Evolutionary conservation across 306 rosid species (phyloP).

Genomic region (Myrica gale): DNA sequence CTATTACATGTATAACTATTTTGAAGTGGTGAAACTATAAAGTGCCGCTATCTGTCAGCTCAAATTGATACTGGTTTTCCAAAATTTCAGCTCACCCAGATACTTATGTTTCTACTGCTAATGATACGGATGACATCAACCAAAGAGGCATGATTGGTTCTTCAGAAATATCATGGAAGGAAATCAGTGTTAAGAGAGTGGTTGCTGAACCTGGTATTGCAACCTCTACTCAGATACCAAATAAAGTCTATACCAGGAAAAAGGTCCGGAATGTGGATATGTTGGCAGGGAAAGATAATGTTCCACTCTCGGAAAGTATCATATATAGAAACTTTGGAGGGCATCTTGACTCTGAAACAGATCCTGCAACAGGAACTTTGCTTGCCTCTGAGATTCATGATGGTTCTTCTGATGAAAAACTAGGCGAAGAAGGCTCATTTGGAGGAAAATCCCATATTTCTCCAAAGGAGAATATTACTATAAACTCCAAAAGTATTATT

Average conservation of each 20-base stretch:
- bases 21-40: not conserved
- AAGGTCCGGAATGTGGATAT: slow-evolving; percentile 34
- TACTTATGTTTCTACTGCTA: slow-evolving; percentile 35
- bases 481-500: slow-evolving; percentile 12
- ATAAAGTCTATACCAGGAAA: slow-evolving; percentile 52
- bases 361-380: slow-evolving; percentile 31
- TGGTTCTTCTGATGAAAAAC: slow-evolving; percentile 35
- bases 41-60: slow-evolving; percentile 8
- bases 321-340: slow-evolving; percentile 33
- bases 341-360: slow-evolving; percentile 31
- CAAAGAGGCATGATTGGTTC: slow-evolving; percentile 27
- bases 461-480: slow-evolving; percentile 16
- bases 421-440: slow-evolving; percentile 27
- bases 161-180: slow-evolving; percentile 35
- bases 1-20: not conserved
- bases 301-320: slow-evolving; percentile 35
- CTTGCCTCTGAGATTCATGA: slow-evolving; percentile 34
- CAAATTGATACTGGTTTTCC: slow-evolving; percentile 12
- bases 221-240: slow-evolving; percentile 39
- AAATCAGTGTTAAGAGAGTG: slow-evolving; percentile 30
- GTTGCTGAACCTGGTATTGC: slow-evolving; percentile 32
- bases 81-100: slow-evolving; percentile 26
- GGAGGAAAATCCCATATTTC: slow-evolving; percentile 10
- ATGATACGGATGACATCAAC: slow-evolving; percentile 25
- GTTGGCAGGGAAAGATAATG: slow-evolving; percentile 28